A percentile compares a stretch with the other conserved stretches of the same genome.
These are phyloP conservation scores for Kurtzmaniella natalensis DNA, from an alignment of 1,139 yeast genomes.

Conservation along the genomic window DNA sequence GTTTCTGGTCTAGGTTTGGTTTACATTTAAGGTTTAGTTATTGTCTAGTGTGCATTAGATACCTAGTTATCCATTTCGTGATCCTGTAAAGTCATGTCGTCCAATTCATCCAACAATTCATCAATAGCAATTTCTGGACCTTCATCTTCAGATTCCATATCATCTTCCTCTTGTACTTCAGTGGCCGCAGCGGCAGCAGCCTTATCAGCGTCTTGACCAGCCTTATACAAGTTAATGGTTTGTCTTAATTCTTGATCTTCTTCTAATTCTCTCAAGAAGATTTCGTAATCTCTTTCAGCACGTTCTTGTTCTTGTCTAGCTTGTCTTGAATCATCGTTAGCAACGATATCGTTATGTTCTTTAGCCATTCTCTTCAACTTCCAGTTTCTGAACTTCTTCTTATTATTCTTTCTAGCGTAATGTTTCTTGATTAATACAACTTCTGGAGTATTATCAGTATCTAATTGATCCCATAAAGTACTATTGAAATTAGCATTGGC, in stretches of 20 bases:
- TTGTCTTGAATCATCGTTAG: constrained; percentile 69
- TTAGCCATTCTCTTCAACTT: constrained; percentile 97
- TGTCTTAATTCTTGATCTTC: constrained; percentile 95
- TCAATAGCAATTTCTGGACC: constrained; percentile 76
- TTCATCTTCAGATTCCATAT: constrained; percentile 58
- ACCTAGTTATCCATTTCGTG: constrained; percentile 26
- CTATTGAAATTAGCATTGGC: constrained; percentile 84
- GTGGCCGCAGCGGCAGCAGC: too few relatives aligned
- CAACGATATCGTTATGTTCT: constrained; percentile 86
- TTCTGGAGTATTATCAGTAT: constrained; percentile 69
- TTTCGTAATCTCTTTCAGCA: constrained; percentile 92
- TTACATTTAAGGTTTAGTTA: too few relatives aligned
- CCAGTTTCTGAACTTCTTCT: constrained; percentile 84
- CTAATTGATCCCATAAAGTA: constrained; percentile 73
- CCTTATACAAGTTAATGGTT: constrained; percentile 82
- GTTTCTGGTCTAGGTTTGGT: too few relatives aligned
- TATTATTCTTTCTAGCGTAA: constrained; percentile 75
- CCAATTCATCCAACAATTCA: constrained; percentile 85
- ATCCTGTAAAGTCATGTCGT: constrained; percentile 80
- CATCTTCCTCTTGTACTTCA: constrained; percentile 40
- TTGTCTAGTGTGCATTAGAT: too few relatives aligned
- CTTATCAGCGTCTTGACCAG: constrained; percentile 31
- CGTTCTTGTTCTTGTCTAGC: constrained; percentile 87
- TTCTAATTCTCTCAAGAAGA: constrained; percentile 94
- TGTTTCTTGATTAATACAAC: constrained; percentile 89